Base-by-base conservation (phyloP, 2,329 filamentous ascomycete species). In the Samsoniella hepiali region DNA sequence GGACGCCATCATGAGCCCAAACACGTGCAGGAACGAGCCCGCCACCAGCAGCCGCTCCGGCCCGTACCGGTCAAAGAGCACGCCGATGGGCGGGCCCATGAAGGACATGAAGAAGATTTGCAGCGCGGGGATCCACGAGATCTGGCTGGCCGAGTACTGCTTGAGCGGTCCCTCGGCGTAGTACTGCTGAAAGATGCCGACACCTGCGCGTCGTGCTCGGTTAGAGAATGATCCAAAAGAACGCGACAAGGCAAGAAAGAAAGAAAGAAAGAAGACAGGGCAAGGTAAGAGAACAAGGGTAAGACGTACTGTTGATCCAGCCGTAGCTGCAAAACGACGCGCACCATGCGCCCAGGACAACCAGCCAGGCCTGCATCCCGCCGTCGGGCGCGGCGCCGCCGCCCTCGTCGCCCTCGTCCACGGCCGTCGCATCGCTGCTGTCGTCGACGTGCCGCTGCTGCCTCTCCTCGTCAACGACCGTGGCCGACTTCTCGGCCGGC, bases 1-100 rank as follows among this genome's bases (percentile, higher is more conserved):
- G 44, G 77, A 81, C 0, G 82, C 78, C 83, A 87, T 85, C 82
- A 88, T 86, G 17, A 87, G 69, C 7, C 82, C 80, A 59, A 87
- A 81, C 36, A 87, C 78, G 66, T 85, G 81, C 40, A 84, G 69
- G 61, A 84, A 73, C 1, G 78, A 79, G 15, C 84, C 83, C 49
- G 71, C 68, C 3, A 82, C 47, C 4, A 86, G 69, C 1, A 89
- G 73, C 56, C 76, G 79, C 49, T 79, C 78, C 0, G 86, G 84
- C 0, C 87, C 87, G 66, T 84, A 82, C 64, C 79, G 82, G 69
- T 90, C 87, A 68, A 82, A 88, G 1, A 87, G 64, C 50, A 78
- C 80, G 2, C 88, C 88, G 38, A 85, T 80, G 32, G 89, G 68
- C 0, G 85, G 84, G 0, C 85, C 84, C 61, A 79, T 44, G 15